A percentile compares a stretch with the other conserved stretches of the same genome.
phyloP scores from a whole-genome alignment of 345 rosid species.

The Brassica nigra region DNA sequence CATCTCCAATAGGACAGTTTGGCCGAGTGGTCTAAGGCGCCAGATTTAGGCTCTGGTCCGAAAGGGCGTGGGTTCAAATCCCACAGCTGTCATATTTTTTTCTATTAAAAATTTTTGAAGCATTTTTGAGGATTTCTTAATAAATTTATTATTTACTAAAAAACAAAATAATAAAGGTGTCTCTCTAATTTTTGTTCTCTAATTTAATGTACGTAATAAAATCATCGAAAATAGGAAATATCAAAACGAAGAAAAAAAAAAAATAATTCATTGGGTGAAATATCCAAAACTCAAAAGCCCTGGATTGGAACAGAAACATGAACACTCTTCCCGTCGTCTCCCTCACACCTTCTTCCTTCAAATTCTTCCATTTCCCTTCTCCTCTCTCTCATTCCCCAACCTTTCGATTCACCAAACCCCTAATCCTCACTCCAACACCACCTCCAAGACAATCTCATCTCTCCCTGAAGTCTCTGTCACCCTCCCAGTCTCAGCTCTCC shows the following conservation, averaged over 20 bases:
- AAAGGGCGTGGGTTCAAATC: conserved; percentile 99
- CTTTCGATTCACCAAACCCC: conserved; percentile 40
- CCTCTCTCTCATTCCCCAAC: conserved; percentile 34
- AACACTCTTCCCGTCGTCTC: conserved; percentile 52
- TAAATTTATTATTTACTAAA: no score
- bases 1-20: conserved; percentile 57
- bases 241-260: background rate
- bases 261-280: conserved; percentile 4
- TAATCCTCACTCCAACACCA: conserved; percentile 27
- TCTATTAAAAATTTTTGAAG: background rate
- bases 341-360: conserved; percentile 35
- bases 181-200: no score
- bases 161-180: no score
- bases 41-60: conserved; percentile 99
- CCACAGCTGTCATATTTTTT: conserved; percentile 87
- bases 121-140: no score
- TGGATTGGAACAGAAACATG: conserved; percentile 48
- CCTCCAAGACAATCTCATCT: conserved; percentile 32
- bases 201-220: background rate
- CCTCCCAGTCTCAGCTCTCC: conserved; percentile 59
- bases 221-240: background rate
- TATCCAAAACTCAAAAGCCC: conserved; percentile 27
- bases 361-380: conserved; percentile 33
- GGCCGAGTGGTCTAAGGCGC: conserved; percentile 99
- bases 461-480: conserved; percentile 50